Evolutionary conservation across 2,329 filamentous ascomycete genomes (phyloP).

Genomic region (Pestalotiopsis sp.): DNA sequence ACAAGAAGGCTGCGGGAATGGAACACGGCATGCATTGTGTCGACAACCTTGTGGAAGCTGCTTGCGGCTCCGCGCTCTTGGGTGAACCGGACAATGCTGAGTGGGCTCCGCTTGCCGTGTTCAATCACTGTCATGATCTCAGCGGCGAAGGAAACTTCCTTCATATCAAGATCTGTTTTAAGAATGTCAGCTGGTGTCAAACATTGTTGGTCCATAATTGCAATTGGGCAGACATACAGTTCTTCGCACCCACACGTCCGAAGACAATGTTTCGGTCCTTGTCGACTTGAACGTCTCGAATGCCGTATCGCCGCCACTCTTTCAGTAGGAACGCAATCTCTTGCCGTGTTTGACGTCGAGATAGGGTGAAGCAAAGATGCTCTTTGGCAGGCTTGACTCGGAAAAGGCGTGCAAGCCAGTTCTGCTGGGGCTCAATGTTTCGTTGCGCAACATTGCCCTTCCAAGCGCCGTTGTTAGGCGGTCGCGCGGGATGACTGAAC

Average conservation of each 20-base stretch:
- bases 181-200: conserved; percentile 24
- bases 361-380: conserved; percentile 75
- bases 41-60: conserved; percentile 82
- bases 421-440: conserved; percentile 71
- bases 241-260: conserved; percentile 74
- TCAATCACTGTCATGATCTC: conserved; percentile 91
- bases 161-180: conserved; percentile 73
- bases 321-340: conserved; percentile 76
- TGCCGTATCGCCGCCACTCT: conserved; percentile 82
- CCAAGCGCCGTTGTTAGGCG: conserved; percentile 22
- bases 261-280: conserved; percentile 80
- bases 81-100: conserved; percentile 83
- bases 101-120: conserved; percentile 74
- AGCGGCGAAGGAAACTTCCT: conserved; percentile 83
- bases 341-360: conserved; percentile 73
- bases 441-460: conserved; percentile 35
- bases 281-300: conserved; percentile 77
- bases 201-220: background rate
- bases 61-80: conserved; percentile 91
- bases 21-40: conserved; percentile 74
- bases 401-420: conserved; percentile 88
- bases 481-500: conserved; percentile 22
- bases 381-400: conserved; percentile 82
- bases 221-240: conserved; percentile 63
- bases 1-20: conserved; percentile 68